Evolutionary conservation across 139 green algal genomes (phyloP).

Genomic region (Volvox africanus): DNA sequence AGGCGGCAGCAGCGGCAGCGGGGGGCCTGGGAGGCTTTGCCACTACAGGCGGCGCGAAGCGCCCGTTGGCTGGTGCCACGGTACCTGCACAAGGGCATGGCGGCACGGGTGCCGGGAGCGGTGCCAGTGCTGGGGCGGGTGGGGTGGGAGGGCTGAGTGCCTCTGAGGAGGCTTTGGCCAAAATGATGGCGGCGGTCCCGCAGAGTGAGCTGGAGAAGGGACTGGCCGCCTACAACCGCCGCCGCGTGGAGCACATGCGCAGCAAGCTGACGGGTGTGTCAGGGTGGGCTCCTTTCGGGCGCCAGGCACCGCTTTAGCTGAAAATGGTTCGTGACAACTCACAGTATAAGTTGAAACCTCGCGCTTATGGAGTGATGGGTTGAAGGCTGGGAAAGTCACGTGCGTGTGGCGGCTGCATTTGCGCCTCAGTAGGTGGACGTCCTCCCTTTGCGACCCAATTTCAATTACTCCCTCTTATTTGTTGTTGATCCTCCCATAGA

Average conservation of each 20-base stretch:
- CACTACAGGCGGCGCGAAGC: constrained; percentile 11
- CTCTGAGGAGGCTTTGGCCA: constrained; percentile 53
- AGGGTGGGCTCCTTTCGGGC: no score
- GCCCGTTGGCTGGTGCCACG: not conserved
- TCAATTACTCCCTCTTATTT: no score
- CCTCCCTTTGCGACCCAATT: no score
- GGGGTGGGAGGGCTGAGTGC: not conserved
- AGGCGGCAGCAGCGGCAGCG: constrained; percentile 41
- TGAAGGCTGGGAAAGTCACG: no score
- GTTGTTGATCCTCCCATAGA: not conserved
- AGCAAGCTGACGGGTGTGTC: constrained; percentile 47
- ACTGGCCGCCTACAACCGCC: constrained; percentile 47
- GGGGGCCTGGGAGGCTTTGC: constrained; percentile 58
- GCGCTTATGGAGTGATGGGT: no score
- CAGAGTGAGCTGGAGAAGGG: constrained; percentile 56
- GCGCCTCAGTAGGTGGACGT: no score
- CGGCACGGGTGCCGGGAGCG: not conserved
- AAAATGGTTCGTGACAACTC: no score
- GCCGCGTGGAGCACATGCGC: constrained; percentile 45
- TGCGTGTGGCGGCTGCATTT: no score
- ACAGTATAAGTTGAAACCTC: no score
- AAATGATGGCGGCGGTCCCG: constrained; percentile 59
- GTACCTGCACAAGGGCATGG: not conserved
- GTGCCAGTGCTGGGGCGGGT: not conserved
- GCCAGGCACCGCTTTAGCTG: no score